Base-by-base conservation (phyloP, 805 yeast species). In the Torulaspora franciscae region DNA sequence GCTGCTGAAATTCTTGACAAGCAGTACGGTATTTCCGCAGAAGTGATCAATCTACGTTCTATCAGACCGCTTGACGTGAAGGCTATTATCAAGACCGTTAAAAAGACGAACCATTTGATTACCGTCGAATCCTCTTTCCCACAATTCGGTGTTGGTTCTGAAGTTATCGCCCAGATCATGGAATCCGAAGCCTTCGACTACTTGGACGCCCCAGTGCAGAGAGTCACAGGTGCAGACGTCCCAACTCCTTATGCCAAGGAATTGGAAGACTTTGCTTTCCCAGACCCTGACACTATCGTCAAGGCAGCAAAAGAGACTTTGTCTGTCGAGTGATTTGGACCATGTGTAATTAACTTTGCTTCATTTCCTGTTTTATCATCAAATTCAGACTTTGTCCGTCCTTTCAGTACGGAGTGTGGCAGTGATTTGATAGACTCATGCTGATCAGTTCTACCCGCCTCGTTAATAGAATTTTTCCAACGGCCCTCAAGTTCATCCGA, bases 221-320 rank as follows among this genome's bases (percentile, higher is more conserved):
- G 99, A 78, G 91, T 90, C 62, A 93, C 99, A 48, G 99, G 99
- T 70, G 95, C 98, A 66, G 99, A 93, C 75, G 97, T 90, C 26
- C 99, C 99, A 70, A 93, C 99, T 58, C 99, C 99, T 55, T 93
- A 93, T 67, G 96, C 96, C 59, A 80, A 81, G 70, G 90, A 84
- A 73, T 79, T 93, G 67, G 99, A 93, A 80, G 95, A 85, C 74
- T 86, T 93, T 66, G 96, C 98, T 45, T 93, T 93, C 96, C 99
- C 99, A 70, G 96, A 90, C 68, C 77, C 86, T 45, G 91, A 86
- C 64, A 80, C 89, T 55, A 85, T 93, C 60, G 79, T 85, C 65
- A 84, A 89, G 77, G 97, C 89, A 56, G 77, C 78, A 56, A 86
- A 81, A 72, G 84, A 83, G 70, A 90, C 83, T 37, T 74, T 85